Evolutionary conservation across 768 basidiomycete genomes (phyloP).

Genomic region (Infundibulicybe gibba): DNA sequence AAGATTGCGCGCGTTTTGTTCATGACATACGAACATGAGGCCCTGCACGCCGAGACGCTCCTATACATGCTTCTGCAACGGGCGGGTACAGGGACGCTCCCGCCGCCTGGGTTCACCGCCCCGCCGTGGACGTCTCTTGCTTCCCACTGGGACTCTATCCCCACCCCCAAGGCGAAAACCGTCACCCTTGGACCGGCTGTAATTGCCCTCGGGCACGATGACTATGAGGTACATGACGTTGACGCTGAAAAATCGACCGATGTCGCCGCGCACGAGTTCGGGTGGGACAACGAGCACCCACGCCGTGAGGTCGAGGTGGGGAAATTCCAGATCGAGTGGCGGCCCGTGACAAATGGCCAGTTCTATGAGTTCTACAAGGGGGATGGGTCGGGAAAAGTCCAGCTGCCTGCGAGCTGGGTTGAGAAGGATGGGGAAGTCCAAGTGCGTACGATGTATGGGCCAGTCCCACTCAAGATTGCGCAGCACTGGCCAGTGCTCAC

Average conservation of each 20-base stretch:
- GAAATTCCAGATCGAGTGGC: slow-evolving; percentile 75
- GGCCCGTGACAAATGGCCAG: slow-evolving; percentile 87
- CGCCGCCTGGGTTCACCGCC: slow-evolving; percentile 68
- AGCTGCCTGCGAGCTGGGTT: slow-evolving; percentile 76
- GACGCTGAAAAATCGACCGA: slow-evolving; percentile 26
- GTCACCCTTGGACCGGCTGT: slow-evolving; percentile 56
- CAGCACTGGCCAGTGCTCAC: slow-evolving; percentile 84
- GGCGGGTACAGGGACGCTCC: slow-evolving; percentile 71
- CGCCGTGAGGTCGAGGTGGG: slow-evolving; percentile 54
- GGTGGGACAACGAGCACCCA: slow-evolving; percentile 95
- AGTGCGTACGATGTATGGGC: slow-evolving; percentile 88
- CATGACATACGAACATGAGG: slow-evolving; percentile 93
- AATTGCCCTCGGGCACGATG: slow-evolving; percentile 78
- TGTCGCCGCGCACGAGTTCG: slow-evolving; percentile 64
- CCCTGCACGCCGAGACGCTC: slow-evolving; percentile 86
- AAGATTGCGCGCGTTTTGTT: slow-evolving; percentile 77
- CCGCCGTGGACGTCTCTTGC: slow-evolving; percentile 68
- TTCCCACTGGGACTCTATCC: slow-evolving; percentile 44
- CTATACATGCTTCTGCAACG: slow-evolving; percentile 93
- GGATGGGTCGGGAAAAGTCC: slow-evolving; percentile 38
- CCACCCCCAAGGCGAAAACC: slow-evolving; percentile 36
- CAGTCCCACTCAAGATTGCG: slow-evolving; percentile 73
- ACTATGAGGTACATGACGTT: slow-evolving; percentile 68
- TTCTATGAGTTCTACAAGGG: slow-evolving; percentile 65
- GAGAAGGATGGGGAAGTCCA: slow-evolving; percentile 41